Conservation (phyloP, 139 green algal genomes). For the Yamagishiella unicocca region DNA sequence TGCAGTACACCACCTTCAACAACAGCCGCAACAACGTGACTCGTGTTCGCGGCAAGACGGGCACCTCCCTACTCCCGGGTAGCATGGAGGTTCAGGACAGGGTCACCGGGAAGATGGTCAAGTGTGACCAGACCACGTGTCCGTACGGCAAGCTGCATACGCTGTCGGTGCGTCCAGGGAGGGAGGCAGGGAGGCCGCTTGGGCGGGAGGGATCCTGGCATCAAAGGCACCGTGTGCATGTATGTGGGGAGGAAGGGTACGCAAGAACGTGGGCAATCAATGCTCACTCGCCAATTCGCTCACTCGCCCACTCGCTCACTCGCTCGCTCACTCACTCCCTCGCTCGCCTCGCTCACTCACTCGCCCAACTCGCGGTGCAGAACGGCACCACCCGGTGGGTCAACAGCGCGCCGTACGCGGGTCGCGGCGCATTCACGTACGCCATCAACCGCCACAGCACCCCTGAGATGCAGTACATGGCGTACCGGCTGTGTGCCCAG, state of each 20-base stretch:
- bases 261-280: too few relatives aligned
- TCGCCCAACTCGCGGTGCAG: too few relatives aligned
- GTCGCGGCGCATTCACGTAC: constrained; percentile 41
- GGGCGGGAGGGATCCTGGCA: too few relatives aligned
- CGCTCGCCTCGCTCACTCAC: too few relatives aligned
- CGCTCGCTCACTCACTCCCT: too few relatives aligned
- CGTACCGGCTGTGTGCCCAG: constrained; percentile 30
- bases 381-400: constrained; percentile 28
- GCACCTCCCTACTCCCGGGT: constrained; percentile 30
- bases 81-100: background rate
- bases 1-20: constrained; percentile 30
- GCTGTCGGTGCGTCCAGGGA: constrained; percentile 16
- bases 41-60: background rate
- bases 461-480: constrained; percentile 13
- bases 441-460: constrained; percentile 4
- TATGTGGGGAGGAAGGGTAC: too few relatives aligned
- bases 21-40: constrained; percentile 20
- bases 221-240: too few relatives aligned
- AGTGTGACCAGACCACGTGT: background rate
- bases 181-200: too few relatives aligned
- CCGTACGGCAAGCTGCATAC: background rate
- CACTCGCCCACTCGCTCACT: too few relatives aligned
- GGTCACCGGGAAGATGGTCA: background rate
- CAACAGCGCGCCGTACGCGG: constrained; percentile 23
- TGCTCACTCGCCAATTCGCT: too few relatives aligned